Base-by-base conservation (phyloP, 2,329 filamentous ascomycete species). In the Neopestalotiopsis rosae region DNA sequence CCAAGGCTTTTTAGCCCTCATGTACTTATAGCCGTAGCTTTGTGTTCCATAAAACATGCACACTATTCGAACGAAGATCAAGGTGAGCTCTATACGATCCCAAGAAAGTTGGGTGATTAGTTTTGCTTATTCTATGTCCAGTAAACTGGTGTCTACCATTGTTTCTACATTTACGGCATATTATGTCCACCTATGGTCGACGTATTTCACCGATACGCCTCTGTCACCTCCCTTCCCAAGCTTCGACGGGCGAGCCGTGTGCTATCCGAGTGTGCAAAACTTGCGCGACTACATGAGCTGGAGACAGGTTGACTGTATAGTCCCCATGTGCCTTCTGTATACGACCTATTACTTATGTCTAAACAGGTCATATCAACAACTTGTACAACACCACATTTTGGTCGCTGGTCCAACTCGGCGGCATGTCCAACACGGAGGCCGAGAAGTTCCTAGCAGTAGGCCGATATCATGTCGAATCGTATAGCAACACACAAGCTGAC, bases 381-480 rank as follows among this genome's bases (percentile, higher is more conserved):
- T 88, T 99, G 4, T 99, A 98, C 81, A 99, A 99, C 79, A 99
- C 96, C 0, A 94, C 94, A 0, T 98, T 98, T 79, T 99, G 96
- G 96, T 86, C 91, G 0, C 84, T 99, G 75, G 92, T 98, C 28
- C 89, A 94, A 72, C 84, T 89, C 62, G 95, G 93, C 2, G 92
- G 91, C 0, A 87, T 96, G 83, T 90, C 88, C 66, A 88, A 90
- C 38, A 91, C 90, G 65, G 92, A 94, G 69, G 96, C 96, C 0
- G 95, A 98, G 78, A 88, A 92, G 76, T 88, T 89, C 69, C 87
- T 99, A 59, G 91, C 93, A 74, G 92, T 93, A 78, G 73, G 84
- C 75, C 34, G 28, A 4, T n/a, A 2, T 30, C 24, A 3, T 24
- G 2, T 20, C 9, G 6, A 3, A 7, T 2, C 42, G 38, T 6